Conservation (phyloP, 345 rosid species). For the Rhodomyrtus tomentosa region DNA sequence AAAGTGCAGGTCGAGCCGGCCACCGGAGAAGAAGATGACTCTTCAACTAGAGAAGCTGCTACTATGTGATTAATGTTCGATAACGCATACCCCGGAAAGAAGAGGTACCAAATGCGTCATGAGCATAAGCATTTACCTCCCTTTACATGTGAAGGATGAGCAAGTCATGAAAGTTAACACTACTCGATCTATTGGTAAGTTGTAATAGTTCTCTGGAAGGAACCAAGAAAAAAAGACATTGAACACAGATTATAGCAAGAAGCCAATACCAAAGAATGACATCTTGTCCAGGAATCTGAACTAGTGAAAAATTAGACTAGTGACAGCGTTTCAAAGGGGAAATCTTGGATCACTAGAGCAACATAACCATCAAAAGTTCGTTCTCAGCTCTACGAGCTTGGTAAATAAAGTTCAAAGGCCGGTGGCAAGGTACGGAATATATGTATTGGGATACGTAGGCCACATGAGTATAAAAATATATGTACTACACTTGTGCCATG, state of each 20-base stretch:
- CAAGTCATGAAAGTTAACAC: not conserved
- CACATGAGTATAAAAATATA: not conserved
- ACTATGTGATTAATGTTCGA: not conserved
- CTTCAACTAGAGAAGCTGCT: not conserved
- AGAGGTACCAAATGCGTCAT: not conserved
- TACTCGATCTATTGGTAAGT: not conserved
- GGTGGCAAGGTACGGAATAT: not conserved
- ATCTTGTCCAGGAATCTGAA: not conserved
- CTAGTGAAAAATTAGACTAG: not conserved
- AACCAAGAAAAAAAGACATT: not conserved
- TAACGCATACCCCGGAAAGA: not conserved
- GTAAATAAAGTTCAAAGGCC: not conserved
- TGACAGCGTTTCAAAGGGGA: not conserved
- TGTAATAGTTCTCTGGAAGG: not conserved
- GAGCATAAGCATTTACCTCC: not conserved
- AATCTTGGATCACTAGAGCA: not conserved
- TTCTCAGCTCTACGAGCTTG: not conserved
- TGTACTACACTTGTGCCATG: not conserved
- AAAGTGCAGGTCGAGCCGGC: not conserved
- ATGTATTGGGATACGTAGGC: too few relatives aligned
- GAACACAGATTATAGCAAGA: not conserved
- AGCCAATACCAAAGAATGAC: not conserved
- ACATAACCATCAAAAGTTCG: not conserved
- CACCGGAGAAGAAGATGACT: not conserved
- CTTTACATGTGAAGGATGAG: not conserved